A percentile compares a stretch with the other conserved stretches of the same genome.
These are phyloP conservation scores for Metschnikowia santaceciliae DNA, from an alignment of 805 yeast species.

Conservation along the genomic window DNA sequence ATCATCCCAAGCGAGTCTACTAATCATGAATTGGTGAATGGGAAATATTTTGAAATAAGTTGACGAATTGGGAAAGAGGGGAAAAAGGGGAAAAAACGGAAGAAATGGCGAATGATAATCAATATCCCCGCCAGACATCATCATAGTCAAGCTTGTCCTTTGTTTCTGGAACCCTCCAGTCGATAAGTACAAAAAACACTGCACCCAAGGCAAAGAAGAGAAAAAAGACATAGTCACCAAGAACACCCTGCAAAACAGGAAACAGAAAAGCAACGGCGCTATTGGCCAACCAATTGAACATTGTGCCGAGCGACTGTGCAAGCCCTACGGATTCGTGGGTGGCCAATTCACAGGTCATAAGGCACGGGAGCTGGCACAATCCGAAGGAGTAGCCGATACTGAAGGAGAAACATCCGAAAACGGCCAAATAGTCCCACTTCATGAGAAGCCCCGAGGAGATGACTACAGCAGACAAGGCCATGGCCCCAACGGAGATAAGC, in stretches of 20 bases:
- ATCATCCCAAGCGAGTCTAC: background rate
- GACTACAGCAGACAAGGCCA: slow-evolving; percentile 23
- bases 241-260: slow-evolving; percentile 23
- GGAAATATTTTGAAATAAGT: too few species aligned
- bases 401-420: slow-evolving; percentile 29
- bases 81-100: too few species aligned
- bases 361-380: slow-evolving; percentile 35
- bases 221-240: slow-evolving; percentile 30
- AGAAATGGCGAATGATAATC: background rate
- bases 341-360: slow-evolving; percentile 36
- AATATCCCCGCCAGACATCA: slow-evolving; percentile 25
- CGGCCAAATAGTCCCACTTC: slow-evolving; percentile 17
- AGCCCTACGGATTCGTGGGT: slow-evolving; percentile 29
- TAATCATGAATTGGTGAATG: too few species aligned
- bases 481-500: slow-evolving; percentile 21
- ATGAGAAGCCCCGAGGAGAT: slow-evolving; percentile 25
- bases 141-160: slow-evolving; percentile 21
- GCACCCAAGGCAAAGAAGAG: slow-evolving; percentile 23
- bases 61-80: too few species aligned
- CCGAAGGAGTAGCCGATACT: slow-evolving; percentile 34
- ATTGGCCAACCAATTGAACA: slow-evolving; percentile 33
- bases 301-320: slow-evolving; percentile 36
- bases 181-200: slow-evolving; percentile 19
- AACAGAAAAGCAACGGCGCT: slow-evolving; percentile 31
- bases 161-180: slow-evolving; percentile 32